Evolutionary conservation across 2,329 filamentous ascomycete genomes (phyloP).

Genomic region (Cyclaneusma minus): DNA sequence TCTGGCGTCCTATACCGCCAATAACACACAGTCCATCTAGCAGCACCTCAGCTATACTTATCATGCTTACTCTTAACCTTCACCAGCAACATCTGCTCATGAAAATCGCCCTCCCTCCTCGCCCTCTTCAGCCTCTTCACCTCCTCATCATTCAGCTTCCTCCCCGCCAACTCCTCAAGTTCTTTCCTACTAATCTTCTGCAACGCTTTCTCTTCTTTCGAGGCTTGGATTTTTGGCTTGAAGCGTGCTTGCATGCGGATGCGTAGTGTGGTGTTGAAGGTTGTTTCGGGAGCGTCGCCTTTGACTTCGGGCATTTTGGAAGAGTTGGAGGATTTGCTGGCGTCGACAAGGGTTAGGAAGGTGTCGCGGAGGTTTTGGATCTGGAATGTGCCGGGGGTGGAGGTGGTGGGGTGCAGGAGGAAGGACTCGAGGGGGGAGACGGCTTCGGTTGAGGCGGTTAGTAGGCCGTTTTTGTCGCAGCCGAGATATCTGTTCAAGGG

Average conservation of each 20-base stretch:
- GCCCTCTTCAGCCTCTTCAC: slow-evolving; percentile 72
- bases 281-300: slow-evolving; percentile 55
- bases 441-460: slow-evolving; percentile 65
- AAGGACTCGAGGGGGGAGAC: slow-evolving; percentile 77
- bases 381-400: slow-evolving; percentile 56
- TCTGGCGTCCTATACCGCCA: too few relatives aligned
- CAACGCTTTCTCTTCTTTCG: slow-evolving; percentile 67
- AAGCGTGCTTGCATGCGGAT: slow-evolving; percentile 92
- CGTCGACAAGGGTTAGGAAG: slow-evolving; percentile 49
- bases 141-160: slow-evolving; percentile 69
- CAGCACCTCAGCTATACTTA: slow-evolving; percentile 52
- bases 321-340: slow-evolving; percentile 29
- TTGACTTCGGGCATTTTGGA: slow-evolving; percentile 47
- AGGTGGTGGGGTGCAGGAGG: slow-evolving; percentile 43
- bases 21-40: too few relatives aligned
- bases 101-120: slow-evolving; percentile 73
- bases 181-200: slow-evolving; percentile 80
- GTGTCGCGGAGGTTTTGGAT: slow-evolving; percentile 59
- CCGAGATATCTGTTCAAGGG: slow-evolving; percentile 66
- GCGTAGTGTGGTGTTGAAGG: slow-evolving; percentile 56
- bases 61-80: slow-evolving; percentile 91
- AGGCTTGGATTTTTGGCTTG: slow-evolving; percentile 67
- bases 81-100: slow-evolving; percentile 71
- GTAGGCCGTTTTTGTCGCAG: slow-evolving; percentile 68
- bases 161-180: slow-evolving; percentile 65